Percentiles rank a stretch among this genome's conserved stretches.
phyloP scores from a whole-genome alignment of 2,329 filamentous ascomycete genomes.

The Huntiella abstrusa region DNA sequence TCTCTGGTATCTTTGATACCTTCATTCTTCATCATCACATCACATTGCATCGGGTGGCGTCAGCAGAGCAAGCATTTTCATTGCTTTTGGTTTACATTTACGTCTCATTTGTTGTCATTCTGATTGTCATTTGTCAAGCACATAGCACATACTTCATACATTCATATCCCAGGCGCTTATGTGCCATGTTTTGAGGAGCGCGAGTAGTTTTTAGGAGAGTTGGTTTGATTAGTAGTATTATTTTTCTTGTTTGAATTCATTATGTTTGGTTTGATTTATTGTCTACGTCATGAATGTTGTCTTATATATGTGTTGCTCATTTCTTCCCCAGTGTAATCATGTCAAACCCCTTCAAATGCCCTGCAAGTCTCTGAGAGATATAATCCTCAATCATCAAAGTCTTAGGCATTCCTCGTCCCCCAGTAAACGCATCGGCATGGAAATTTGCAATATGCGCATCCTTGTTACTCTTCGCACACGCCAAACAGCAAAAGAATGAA shows the following conservation, averaged over 20 bases:
- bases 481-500: conserved; percentile 10
- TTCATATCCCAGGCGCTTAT: too few relatives aligned
- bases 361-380: conserved; percentile 7
- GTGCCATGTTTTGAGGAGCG: background rate
- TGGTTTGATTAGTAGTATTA: background rate
- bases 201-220: background rate
- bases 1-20: background rate
- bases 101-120: background rate
- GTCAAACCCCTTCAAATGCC: conserved; percentile 8
- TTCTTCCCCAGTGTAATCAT: conserved; percentile 8
- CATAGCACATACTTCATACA: too few relatives aligned
- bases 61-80: too few relatives aligned
- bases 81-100: conserved; percentile 1
- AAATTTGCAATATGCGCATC: conserved; percentile 10
- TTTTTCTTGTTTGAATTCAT: background rate
- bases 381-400: conserved; percentile 10
- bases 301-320: background rate
- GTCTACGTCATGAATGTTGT: background rate
- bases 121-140: background rate
- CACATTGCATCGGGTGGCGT: too few relatives aligned
- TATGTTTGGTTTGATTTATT: background rate
- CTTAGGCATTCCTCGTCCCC: conserved; percentile 10
- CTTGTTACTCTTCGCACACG: conserved; percentile 11
- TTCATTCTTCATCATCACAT: too few relatives aligned
- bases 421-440: conserved; percentile 8